Conservation (phyloP, 176 grass and related monocot species). For the Saccharum spontaneum region DNA sequence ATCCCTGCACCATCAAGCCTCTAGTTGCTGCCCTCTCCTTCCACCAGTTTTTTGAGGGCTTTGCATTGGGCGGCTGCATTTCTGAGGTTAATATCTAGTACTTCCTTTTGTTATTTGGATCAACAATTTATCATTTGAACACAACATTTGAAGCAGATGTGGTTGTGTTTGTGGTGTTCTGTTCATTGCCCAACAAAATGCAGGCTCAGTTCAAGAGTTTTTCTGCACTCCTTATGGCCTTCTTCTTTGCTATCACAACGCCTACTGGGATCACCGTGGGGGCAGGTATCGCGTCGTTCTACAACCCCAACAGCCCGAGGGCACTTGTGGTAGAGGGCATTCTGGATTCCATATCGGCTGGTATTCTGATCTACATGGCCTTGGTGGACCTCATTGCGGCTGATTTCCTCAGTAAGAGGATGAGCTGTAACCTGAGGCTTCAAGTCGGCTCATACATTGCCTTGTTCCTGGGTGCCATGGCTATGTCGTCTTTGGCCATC, state of each 20-base stretch:
- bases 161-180: neutral
- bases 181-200: conserved; percentile 2
- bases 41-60: conserved; percentile 93
- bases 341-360: conserved; percentile 71
- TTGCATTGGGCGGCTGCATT: conserved; percentile 85
- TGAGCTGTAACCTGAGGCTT: conserved; percentile 50
- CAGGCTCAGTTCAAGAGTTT: conserved; percentile 71
- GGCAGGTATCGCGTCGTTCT: conserved; percentile 47
- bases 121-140: neutral
- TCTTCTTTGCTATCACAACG: conserved; percentile 77
- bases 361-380: conserved; percentile 89
- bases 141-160: neutral
- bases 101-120: neutral
- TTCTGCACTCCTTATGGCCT: conserved; percentile 57
- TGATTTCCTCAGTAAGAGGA: conserved; percentile 68
- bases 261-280: conserved; percentile 59
- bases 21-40: conserved; percentile 75
- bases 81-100: conserved; percentile 47
- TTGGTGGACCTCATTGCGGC: conserved; percentile 76
- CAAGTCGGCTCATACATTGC: conserved; percentile 58
- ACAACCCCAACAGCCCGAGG: conserved; percentile 62
- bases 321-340: conserved; percentile 70
- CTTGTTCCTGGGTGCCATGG: conserved; percentile 67
- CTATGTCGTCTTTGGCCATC: conserved; percentile 69
- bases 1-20: conserved; percentile 70